Evolutionary conservation across 106 monocot species (phyloP), one percentile per base, ranked within the genome.

Genomic region (Narthecium ossifragum): DNA sequence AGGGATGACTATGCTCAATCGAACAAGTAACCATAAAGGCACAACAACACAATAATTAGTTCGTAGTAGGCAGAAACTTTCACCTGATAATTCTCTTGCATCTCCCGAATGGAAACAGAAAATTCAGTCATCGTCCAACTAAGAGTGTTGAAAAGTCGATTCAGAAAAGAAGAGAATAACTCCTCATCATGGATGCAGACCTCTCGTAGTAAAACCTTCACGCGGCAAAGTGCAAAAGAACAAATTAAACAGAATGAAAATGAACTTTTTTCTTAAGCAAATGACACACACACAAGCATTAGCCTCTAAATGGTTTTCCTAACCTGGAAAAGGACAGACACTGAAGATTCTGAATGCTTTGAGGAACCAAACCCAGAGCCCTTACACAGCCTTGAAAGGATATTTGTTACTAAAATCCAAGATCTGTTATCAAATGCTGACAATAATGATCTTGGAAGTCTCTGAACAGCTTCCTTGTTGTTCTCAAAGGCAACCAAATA

Each of bases 41-140:
- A n/a, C n/a, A n/a, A n/a, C n/a, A n/a, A n/a, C n/a, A n/a, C n/a
- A n/a, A n/a, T n/a, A n/a, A n/a, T n/a, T n/a, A n/a, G n/a, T n/a
- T n/a, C n/a, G n/a, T n/a, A n/a, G n/a, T n/a, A n/a, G n/a, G n/a
- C n/a, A n/a, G n/a, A n/a, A n/a, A n/a, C n/a, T n/a, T n/a, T n/a
- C 25, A 98, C 96, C 85, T 90, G 83, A 73, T 75, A 66, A 31
- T 72, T 90, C 55, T 90, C 96, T 64, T 87, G 96, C 86, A 87
- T 90, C 62, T 98, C 96, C 47, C 87, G 77, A 65, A 98, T 68
- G 30, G 90, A 83, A 71, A 98, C 76, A 47, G 96, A 90, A 48
- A 90, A 98, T 68, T 98, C 96, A 13, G 96, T 98, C 83, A 98
- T 90, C 18, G 86, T 84, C 96, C 90, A 90, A 61, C 96, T 90